Evolutionary conservation across 2,329 filamentous ascomycete species (phyloP), one percentile per base, ranked within the genome.

Genomic region (Cercospora zeae-maydis): DNA sequence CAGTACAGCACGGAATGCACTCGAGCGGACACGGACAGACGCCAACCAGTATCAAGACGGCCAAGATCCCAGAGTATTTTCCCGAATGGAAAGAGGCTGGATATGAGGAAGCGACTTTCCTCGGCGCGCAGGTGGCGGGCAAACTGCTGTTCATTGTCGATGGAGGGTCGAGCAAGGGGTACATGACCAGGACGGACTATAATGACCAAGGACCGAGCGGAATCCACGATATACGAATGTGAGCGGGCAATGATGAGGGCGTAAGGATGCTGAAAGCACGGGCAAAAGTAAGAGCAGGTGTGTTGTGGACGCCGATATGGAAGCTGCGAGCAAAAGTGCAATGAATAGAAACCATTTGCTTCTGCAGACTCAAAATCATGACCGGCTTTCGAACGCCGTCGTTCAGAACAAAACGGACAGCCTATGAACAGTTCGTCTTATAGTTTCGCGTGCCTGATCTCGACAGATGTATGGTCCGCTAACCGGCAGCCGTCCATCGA

Each of bases 41-140:
- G 7, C 93, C 93, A 0, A 96, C 89, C 24, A 88, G 85, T 56
- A 93, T 96, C 79, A 93, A 91, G 81, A 81, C 86, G 30, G 86
- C 91, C 30, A 85, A 86, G 68, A 82, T 91, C 69, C 92, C 93
- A 0, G 89, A 91, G 58, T 96, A 97, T 76, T 89, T 96, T 69
- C 86, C 89, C 10, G 93, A 96, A 76, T 97, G 92, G 92, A 92
- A 92, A 74, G 93, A 85, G 31, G 77, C 78, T 2, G 86, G 86
- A 1, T 85, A 84, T 72, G 93, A 97, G 72, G 93, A 97, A 77
- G 86, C 90, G 54, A 86, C 88, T 73, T 96, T 97, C 78, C 80
- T 97, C 6, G 93, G 93, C 10, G 90, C 91, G 2, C 91, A 96
- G 77, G 89, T 96, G 33, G 91, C 90, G 1, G 92, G 90, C 1